Base-by-base conservation (phyloP, 768 basidiomycete genomes). In the Tricholomella constricta region DNA sequence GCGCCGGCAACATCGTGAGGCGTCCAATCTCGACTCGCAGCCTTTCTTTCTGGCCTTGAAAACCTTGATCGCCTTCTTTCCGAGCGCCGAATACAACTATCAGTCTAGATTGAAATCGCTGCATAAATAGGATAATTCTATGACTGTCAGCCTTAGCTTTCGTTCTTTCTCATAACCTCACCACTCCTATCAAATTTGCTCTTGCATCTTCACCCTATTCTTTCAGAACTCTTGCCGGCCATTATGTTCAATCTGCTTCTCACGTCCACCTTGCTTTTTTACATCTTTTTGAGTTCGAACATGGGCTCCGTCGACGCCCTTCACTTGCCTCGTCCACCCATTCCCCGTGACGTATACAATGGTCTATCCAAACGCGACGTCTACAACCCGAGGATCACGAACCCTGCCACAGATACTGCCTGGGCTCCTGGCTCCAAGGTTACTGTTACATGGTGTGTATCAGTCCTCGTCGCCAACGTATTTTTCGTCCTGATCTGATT, bases 361-460 rank as follows among this genome's bases (percentile, higher is more conserved):
- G 31, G 29, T 40, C 59, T 56, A 35, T 29, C 29, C n/a, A 60
- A 44, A 54, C 69, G 73, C 53, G 59, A 57, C 29, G 71, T 78
- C 45, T 77, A 73, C 64, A 70, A 62, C 45, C 79, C 79, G 26
- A 65, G 60, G 41, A 77, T 82, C 62, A 73, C 66, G 34, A 64
- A 60, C 22, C 81, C 81, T 1, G 60, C 62, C 11, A 44, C 56
- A 26, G 59, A 43, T 6, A 76, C 77, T 6, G 63, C 67, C 10
- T 83, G 80, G 81, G 65, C 50, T 9, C 56, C 60, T 31, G 75
- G 75, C 6, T 63, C 67, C 35, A 59, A 54, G 25, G 75, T 68
- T 25, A 63, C 58, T 31, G 76, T 79, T 59, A 74, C 71, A 50
- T 82, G 81, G 80, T 81, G 52, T 20, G 75, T 47, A 66, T 51